phyloP scores from a whole-genome alignment of 352 stramenopile genomes.

The Phytophthora melonis region DNA sequence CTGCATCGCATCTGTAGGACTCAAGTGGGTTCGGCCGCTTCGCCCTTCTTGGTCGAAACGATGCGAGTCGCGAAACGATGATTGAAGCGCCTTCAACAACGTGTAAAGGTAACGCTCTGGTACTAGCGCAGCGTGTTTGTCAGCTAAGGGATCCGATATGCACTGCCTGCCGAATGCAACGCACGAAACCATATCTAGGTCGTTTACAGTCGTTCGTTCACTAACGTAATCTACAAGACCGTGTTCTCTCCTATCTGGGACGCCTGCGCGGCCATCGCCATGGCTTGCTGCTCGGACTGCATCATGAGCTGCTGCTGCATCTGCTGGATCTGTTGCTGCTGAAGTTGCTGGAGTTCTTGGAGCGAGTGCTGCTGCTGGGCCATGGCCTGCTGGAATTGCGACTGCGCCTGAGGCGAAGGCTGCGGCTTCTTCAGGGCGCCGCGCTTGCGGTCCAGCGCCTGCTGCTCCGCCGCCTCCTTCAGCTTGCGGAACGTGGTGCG shows the following conservation, averaged over 20 bases:
- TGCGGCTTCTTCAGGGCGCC: slow-evolving; percentile 38
- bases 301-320: slow-evolving; percentile 46
- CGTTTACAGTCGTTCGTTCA: not conserved
- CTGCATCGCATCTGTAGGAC: slow-evolving; percentile 9
- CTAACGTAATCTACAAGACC: slow-evolving; percentile 31
- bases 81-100: too few species aligned
- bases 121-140: not conserved
- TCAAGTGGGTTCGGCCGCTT: too few species aligned
- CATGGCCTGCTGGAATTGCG: slow-evolving; percentile 14
- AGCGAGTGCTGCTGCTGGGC: slow-evolving; percentile 7
- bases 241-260: slow-evolving; percentile 40
- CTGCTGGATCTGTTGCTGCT: slow-evolving; percentile 40
- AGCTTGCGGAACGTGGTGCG: slow-evolving; percentile 58
- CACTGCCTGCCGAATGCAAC: not conserved
- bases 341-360: slow-evolving; percentile 40
- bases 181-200: slow-evolving; percentile 27
- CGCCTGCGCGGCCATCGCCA: slow-evolving; percentile 31
- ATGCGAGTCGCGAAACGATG: too few species aligned
- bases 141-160: slow-evolving; percentile 1
- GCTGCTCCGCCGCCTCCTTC: slow-evolving; percentile 53
- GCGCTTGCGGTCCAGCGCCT: slow-evolving; percentile 43
- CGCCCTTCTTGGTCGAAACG: too few species aligned
- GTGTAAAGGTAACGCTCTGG: not conserved
- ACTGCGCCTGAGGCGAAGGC: slow-evolving; percentile 27
- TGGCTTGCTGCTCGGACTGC: slow-evolving; percentile 31